phyloP scores from a whole-genome alignment of 345 rosid genomes.

The Populus nigra region DNA sequence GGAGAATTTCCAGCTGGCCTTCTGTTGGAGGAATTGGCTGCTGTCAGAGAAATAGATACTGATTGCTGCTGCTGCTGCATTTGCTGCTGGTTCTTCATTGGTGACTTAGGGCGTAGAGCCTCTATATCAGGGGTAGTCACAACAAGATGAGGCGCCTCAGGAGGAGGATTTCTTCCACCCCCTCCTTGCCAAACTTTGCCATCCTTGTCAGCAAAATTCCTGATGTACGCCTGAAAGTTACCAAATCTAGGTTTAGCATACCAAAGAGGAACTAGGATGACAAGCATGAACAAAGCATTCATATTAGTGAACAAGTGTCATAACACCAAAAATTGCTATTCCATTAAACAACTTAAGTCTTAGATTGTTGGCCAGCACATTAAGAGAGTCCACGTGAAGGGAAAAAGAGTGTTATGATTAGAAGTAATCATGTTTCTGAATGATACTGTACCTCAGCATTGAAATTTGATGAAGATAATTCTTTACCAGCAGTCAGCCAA shows the following conservation, averaged over 20 bases:
- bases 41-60: constrained; percentile 56
- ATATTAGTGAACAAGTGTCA: not conserved
- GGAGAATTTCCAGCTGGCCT: constrained; percentile 74
- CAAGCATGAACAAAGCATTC: not conserved
- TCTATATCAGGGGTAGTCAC: constrained; percentile 86
- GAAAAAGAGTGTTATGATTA: not conserved
- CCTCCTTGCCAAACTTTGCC: constrained; percentile 99
- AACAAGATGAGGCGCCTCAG: constrained; percentile 84
- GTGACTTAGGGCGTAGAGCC: constrained; percentile 86
- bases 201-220: constrained; percentile 80
- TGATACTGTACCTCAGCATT: constrained; percentile 57
- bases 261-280: not conserved
- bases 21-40: constrained; percentile 54
- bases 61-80: constrained; percentile 59
- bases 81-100: constrained; percentile 95
- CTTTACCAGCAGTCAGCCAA: constrained; percentile 93
- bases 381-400: not conserved
- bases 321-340: not conserved
- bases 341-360: not conserved
- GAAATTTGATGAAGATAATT: constrained; percentile 84
- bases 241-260: constrained; percentile 1
- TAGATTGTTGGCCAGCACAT: not conserved
- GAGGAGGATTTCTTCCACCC: constrained; percentile 93
- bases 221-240: constrained; percentile 55
- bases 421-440: not conserved